A percentile compares a stretch with the other conserved stretches of the same genome.
These are phyloP conservation scores for Monosporozyma solicola DNA, from an alignment of 805 yeast species.

Conservation along the genomic window DNA sequence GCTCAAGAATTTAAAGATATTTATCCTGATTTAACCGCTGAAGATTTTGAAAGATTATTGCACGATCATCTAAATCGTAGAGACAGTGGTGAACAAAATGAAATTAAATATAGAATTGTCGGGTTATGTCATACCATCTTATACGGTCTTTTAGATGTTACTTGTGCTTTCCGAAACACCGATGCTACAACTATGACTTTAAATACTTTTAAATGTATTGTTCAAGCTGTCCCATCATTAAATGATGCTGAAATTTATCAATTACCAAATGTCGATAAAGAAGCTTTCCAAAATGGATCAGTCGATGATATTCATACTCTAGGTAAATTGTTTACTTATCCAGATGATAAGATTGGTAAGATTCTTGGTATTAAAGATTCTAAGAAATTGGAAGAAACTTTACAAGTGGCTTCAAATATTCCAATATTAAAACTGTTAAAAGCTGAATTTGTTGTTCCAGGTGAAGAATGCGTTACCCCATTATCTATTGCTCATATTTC, in stretches of 20 bases:
- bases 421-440: conserved; percentile 62
- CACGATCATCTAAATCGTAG: conserved; percentile 51
- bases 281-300: conserved; percentile 29
- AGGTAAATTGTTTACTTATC: conserved; percentile 58
- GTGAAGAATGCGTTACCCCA: conserved; percentile 65
- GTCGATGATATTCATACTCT: conserved; percentile 41
- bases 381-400: conserved; percentile 38
- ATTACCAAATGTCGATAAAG: conserved; percentile 60
- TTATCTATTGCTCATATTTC: conserved; percentile 66
- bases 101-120: conserved; percentile 46
- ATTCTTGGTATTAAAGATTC: conserved; percentile 47
- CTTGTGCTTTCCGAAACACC: conserved; percentile 65
- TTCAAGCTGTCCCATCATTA: conserved; percentile 62
- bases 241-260: conserved; percentile 63
- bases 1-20: conserved; percentile 56
- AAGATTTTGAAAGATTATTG: conserved; percentile 44
- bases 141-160: conserved; percentile 67
- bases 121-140: conserved; percentile 58
- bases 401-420: conserved; percentile 50
- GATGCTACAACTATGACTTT: conserved; percentile 53
- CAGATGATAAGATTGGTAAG: conserved; percentile 46
- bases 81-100: conserved; percentile 23
- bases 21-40: conserved; percentile 33
- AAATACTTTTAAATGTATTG: conserved; percentile 59
- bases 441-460: conserved; percentile 77